Evolutionary conservation across 2,329 filamentous ascomycete species (phyloP).

Genomic region (Clonostachys chloroleuca): DNA sequence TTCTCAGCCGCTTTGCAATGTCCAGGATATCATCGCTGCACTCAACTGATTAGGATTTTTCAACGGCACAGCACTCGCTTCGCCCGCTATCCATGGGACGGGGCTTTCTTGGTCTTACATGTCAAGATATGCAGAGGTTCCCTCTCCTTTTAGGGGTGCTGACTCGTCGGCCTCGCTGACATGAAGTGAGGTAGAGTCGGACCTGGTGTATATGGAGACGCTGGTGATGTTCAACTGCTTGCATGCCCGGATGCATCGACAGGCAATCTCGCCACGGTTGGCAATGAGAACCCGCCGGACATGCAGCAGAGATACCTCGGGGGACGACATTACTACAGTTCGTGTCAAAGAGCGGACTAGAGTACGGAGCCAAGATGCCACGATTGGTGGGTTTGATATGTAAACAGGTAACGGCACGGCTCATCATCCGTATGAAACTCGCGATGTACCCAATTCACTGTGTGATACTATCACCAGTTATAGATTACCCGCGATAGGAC

Average conservation of each 20-base stretch:
- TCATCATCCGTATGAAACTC: too few species aligned
- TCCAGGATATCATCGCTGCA: conserved; percentile 59
- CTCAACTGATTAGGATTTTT: not conserved
- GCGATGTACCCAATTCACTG: too few species aligned
- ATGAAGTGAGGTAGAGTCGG: conserved; percentile 50
- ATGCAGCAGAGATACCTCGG: too few species aligned
- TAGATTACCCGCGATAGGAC: too few species aligned
- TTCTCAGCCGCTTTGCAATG: conserved; percentile 42
- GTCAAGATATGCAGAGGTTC: conserved; percentile 16
- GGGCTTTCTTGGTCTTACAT: conserved; percentile 12
- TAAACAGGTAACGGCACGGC: too few species aligned
- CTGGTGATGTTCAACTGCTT: conserved; percentile 43
- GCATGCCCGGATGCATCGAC: conserved; percentile 38
- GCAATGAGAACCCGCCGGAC: conserved; percentile 39
- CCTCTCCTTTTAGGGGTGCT: conserved; percentile 39
- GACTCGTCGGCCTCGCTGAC: conserved; percentile 48
- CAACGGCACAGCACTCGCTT: conserved; percentile 1
- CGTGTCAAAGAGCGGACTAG: too few species aligned
- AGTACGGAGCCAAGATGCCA: too few species aligned
- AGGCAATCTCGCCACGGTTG: conserved; percentile 56
- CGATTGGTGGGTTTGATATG: too few species aligned
- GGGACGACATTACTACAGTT: too few species aligned
- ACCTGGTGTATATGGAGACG: conserved; percentile 51
- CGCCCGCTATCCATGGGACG: too few species aligned
- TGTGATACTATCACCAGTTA: too few species aligned